Base-by-base conservation (phyloP, 2,329 filamentous ascomycete species). In the Epichloe brachyelytri region DNA sequence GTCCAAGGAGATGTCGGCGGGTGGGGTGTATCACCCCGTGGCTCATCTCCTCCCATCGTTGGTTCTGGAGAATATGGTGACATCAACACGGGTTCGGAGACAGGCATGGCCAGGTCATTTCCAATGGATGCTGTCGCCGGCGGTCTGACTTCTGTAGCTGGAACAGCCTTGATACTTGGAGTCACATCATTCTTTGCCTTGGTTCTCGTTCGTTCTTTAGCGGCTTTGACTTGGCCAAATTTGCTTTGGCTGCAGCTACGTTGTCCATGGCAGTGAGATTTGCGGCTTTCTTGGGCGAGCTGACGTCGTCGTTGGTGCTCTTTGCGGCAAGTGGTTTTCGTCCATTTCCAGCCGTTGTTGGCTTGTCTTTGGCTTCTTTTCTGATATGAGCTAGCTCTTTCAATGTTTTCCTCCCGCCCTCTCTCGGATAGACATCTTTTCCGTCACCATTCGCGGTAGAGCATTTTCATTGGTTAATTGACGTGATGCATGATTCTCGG, bases 221-320 rank as follows among this genome's bases (percentile, higher is more conserved):
- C 7, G 49, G 20, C 53, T 60, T 70, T 11, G 62, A 52, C 43
- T 57, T 63, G n/a, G 51, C 38, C 40, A 62, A 54, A 33, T 70
- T 66, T 4, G 63, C 57, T 55, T 76, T 77, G 2, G 60, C 62
- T 36, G 66, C 59, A 8, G 68, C 62, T 10, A 66, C 56, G 44
- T 74, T 70, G 33, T 73, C 69, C 3, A 56, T 50, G 10, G 56
- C 49, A 3, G 57, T 37, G 10, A 62, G 53, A 49, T 70, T 74
- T 2, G 63, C 46, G 3, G 55, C 56, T 61, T 83, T 83, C 59
- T 72, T 78, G 0, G 80, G 80, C 2, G 81, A 82, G 33, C 70
- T 68, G 43, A 84, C 60, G 56, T 78, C 74, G 51, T 79, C 72
- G 58, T 83, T 83, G 15, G 77, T 75, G 64, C 70, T 83, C 65